These are phyloP conservation scores for Rosa persica DNA, from an alignment of 306 rosid genomes.

Conservation along the genomic window DNA sequence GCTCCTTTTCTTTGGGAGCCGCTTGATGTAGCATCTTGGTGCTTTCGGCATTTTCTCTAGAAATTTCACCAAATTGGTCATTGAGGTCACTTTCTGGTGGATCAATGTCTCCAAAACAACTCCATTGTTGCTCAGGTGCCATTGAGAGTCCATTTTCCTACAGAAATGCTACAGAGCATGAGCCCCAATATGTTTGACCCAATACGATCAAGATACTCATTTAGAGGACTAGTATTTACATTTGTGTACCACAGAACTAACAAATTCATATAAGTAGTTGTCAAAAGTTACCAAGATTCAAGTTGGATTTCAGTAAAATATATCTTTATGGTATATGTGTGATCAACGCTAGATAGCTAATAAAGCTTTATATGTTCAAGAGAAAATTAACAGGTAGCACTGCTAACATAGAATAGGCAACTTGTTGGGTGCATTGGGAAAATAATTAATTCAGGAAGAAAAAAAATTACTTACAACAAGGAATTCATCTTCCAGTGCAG, in stretches of 20 bases:
- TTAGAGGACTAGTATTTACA: not conserved
- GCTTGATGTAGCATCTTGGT: conserved; percentile 25
- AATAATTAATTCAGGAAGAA: not conserved
- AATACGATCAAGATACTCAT: too few relatives aligned
- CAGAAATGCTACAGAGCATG: conserved; percentile 13
- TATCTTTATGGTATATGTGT: not conserved
- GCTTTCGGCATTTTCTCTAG: conserved; percentile 23
- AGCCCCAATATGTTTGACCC: not conserved
- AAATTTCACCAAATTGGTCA: conserved; percentile 25
- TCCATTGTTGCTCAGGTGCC: conserved; percentile 37
- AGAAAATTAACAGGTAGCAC: not conserved
- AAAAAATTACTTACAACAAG: conserved; percentile 42
- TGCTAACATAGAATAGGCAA: not conserved
- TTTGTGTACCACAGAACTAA: not conserved
- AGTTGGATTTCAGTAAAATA: not conserved
- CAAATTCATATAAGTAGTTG: not conserved
- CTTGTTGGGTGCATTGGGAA: not conserved
- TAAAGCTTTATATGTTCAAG: not conserved
- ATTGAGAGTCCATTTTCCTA: conserved; percentile 40
- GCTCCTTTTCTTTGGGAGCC: conserved; percentile 31
- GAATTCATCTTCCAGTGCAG: conserved; percentile 29
- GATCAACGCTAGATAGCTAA: not conserved
- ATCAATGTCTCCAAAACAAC: conserved; percentile 11
- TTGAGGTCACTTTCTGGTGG: conserved; percentile 28
- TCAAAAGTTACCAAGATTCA: not conserved